A percentile compares a stretch with the other conserved stretches of the same genome.
Evolutionary conservation across 1,284 basidiomycete genomes (phyloP).

Genomic region (Sanghuangporus baumii): DNA sequence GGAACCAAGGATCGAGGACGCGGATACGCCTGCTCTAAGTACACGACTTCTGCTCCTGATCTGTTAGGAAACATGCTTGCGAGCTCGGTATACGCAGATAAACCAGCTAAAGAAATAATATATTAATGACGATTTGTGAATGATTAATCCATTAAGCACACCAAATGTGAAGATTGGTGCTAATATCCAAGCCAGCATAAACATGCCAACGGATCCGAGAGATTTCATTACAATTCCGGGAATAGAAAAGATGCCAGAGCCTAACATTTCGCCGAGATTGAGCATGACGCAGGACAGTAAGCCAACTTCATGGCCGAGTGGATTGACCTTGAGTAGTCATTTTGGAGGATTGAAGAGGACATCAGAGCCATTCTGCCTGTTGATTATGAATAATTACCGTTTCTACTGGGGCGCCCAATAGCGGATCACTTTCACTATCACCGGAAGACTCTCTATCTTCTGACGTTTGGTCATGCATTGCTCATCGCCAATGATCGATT

Average conservation of each 20-base stretch:
- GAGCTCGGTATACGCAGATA: constrained; percentile 26
- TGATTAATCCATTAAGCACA: constrained; percentile 12
- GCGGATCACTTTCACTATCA: background rate
- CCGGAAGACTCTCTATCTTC: background rate
- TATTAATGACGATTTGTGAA: background rate
- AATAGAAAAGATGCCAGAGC: constrained; percentile 38
- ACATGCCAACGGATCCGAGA: constrained; percentile 38
- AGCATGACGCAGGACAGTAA: constrained; percentile 34
- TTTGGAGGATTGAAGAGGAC: background rate
- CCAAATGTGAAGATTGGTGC: constrained; percentile 34
- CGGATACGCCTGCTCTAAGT: constrained; percentile 43
- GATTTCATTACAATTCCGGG: constrained; percentile 36
- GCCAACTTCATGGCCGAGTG: constrained; percentile 38
- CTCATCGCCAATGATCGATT: background rate
- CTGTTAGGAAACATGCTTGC: constrained; percentile 37
- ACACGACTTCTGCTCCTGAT: constrained; percentile 43
- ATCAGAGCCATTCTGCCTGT: background rate
- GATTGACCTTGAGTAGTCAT: constrained; percentile 28
- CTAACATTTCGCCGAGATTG: constrained; percentile 36
- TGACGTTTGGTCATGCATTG: background rate
- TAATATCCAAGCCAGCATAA: constrained; percentile 40
- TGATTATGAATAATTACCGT: background rate
- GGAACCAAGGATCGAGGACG: constrained; percentile 30
- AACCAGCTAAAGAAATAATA: constrained; percentile 19
- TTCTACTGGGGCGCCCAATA: constrained; percentile 16